A percentile compares a stretch with the other conserved stretches of the same genome.
phyloP scores from a whole-genome alignment of 2,329 filamentous ascomycete genomes.

The Fusarium temperatum region DNA sequence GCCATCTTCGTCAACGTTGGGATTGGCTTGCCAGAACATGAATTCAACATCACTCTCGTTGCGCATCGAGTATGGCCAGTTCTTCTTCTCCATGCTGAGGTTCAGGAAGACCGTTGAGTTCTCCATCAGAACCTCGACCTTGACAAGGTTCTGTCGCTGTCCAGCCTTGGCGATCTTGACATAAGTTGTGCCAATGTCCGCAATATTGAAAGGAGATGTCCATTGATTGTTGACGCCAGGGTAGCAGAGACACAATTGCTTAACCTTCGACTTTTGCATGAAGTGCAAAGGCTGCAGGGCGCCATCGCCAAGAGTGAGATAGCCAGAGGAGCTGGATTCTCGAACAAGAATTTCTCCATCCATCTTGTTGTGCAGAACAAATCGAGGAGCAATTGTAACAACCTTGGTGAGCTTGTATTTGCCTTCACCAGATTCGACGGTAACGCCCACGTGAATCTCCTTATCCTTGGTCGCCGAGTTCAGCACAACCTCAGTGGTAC shows the following conservation, averaged over 20 bases:
- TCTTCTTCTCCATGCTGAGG: conserved; percentile 87
- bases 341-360: conserved; percentile 88
- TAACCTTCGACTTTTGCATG: conserved; percentile 81
- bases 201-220: conserved; percentile 98
- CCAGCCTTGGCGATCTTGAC: conserved; percentile 92
- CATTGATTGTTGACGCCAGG: conserved; percentile 95
- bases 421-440: conserved; percentile 87
- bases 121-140: conserved; percentile 91
- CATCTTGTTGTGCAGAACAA: conserved; percentile 92
- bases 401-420: conserved; percentile 99
- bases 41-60: conserved; percentile 98
- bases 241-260: conserved; percentile 93
- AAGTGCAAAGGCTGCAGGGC: conserved; percentile 89
- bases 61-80: conserved; percentile 98
- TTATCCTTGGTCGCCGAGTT: conserved; percentile 74
- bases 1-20: conserved; percentile 91
- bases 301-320: conserved; percentile 80
- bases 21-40: conserved; percentile 94
- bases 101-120: conserved; percentile 93
- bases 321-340: conserved; percentile 89
- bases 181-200: conserved; percentile 90
- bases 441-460: conserved; percentile 92
- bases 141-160: conserved; percentile 86
- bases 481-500: conserved; percentile 86
- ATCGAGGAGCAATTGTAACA: conserved; percentile 90